phyloP scores from a whole-genome alignment of 495 filamentous ascomycete genomes.

The Tuber brumale region DNA sequence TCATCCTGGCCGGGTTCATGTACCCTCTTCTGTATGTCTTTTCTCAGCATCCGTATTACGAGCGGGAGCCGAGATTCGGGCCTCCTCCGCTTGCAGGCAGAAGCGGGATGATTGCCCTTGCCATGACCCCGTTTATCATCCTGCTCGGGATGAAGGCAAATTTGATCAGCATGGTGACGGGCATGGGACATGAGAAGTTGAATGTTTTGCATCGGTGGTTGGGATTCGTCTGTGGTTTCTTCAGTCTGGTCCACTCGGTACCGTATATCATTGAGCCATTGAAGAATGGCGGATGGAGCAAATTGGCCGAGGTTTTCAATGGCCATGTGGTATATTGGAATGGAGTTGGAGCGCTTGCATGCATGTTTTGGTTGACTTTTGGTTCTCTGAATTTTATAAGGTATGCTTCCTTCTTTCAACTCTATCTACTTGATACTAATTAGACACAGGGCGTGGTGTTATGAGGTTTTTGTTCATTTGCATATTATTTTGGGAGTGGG shows the following conservation, averaged over 20 bases:
- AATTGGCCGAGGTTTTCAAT: conserved; percentile 61
- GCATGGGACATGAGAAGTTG: conserved; percentile 84
- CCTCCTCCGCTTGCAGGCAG: conserved; percentile 86
- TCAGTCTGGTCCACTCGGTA: conserved; percentile 73
- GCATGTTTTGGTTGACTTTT: conserved; percentile 71
- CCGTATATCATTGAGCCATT: conserved; percentile 87
- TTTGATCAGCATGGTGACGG: conserved; percentile 73
- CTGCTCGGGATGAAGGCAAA: conserved; percentile 89
- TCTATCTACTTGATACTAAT: conserved; percentile 22
- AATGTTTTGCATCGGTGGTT: conserved; percentile 93
- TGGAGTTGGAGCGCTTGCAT: conserved; percentile 78
- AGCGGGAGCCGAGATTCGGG: conserved; percentile 49
- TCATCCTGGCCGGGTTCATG: conserved; percentile 37
- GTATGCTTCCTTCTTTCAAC: conserved; percentile 40
- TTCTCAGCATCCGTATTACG: conserved; percentile 39
- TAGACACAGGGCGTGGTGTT: conserved; percentile 50
- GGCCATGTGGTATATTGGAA: conserved; percentile 73
- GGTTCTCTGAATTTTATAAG: conserved; percentile 68
- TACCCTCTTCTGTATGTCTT: conserved; percentile 39
- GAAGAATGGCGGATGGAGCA: conserved; percentile 62
- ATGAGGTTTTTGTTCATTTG: conserved; percentile 75
- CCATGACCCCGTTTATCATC: conserved; percentile 90
- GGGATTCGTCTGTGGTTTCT: conserved; percentile 77
- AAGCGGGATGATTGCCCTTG: conserved; percentile 86
- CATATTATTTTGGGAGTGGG: conserved; percentile 76